Conservation (phyloP, 495 filamentous ascomycete genomes). For the Hyaloscypha bicolor region DNA sequence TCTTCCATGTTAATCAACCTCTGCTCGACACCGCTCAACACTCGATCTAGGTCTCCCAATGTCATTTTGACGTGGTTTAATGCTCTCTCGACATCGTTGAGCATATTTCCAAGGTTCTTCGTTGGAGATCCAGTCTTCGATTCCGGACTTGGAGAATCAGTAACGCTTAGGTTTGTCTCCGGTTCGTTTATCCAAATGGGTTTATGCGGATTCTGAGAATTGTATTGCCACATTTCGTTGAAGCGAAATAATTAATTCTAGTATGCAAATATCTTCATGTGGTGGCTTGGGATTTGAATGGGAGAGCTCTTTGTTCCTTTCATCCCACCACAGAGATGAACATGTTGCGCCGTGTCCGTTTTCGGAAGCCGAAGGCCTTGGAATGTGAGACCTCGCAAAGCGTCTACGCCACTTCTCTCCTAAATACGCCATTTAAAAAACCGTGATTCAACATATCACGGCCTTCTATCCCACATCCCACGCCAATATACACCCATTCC, state of each 20-base stretch:
- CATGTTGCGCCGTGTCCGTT: neutral
- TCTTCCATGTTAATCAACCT: neutral
- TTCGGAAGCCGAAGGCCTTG: neutral
- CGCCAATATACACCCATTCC: no score
- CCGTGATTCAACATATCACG: neutral
- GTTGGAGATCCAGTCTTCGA: no score
- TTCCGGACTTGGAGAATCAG: neutral
- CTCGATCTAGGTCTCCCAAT: neutral
- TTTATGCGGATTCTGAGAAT: neutral
- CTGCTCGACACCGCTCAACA: constrained; percentile 2
- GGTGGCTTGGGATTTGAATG: neutral
- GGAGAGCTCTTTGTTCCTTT: neutral
- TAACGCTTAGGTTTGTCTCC: neutral
- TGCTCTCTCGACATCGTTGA: neutral
- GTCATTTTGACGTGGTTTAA: neutral
- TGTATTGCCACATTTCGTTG: neutral
- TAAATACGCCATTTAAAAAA: neutral
- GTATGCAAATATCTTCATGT: neutral
- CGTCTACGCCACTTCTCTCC: neutral
- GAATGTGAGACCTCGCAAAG: neutral
- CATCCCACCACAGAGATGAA: neutral
- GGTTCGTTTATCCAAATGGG: neutral
- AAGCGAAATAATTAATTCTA: neutral
- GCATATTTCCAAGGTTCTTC: neutral
- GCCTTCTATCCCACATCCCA: neutral